Evolutionary conservation across 495 filamentous ascomycete genomes (phyloP).

Genomic region (Paragyromitra xinjiangensis): DNA sequence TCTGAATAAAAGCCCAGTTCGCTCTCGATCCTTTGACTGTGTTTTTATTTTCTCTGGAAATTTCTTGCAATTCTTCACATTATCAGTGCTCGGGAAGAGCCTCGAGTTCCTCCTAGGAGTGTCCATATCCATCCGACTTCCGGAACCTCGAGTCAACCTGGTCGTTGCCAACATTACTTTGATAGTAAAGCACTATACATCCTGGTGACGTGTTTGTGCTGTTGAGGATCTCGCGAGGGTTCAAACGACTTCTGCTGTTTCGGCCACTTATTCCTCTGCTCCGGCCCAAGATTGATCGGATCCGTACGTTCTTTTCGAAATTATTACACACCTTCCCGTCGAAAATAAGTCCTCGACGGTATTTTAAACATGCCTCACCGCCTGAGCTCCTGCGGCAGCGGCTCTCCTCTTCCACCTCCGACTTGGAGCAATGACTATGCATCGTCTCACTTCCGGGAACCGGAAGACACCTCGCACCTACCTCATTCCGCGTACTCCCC

Average conservation of each 20-base stretch:
- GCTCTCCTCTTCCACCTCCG: not conserved
- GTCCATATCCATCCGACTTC: not conserved
- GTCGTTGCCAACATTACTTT: slow-evolving; percentile 8
- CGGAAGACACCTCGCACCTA: not conserved
- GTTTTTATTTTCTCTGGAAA: not conserved
- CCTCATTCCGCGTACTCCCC: not conserved
- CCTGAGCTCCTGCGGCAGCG: not conserved
- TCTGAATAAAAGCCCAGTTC: not conserved
- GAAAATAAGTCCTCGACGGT: not conserved
- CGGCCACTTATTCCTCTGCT: not conserved
- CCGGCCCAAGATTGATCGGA: not conserved
- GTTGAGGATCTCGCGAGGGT: not conserved
- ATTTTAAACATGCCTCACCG: slow-evolving; percentile 8
- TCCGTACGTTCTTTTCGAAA: not conserved
- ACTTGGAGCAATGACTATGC: not conserved
- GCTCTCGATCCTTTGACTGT: not conserved
- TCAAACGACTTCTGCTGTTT: not conserved
- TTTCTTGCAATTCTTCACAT: not conserved
- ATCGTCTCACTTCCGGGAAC: not conserved
- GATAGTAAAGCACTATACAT: slow-evolving; percentile 11
- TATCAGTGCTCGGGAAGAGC: slow-evolving; percentile 18
- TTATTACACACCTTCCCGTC: not conserved
- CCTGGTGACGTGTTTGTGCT: not conserved
- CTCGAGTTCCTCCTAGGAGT: not conserved
- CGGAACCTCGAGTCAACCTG: not conserved